phyloP scores from a whole-genome alignment of 805 yeast genomes.

The Saccharomyces eubayanus region DNA sequence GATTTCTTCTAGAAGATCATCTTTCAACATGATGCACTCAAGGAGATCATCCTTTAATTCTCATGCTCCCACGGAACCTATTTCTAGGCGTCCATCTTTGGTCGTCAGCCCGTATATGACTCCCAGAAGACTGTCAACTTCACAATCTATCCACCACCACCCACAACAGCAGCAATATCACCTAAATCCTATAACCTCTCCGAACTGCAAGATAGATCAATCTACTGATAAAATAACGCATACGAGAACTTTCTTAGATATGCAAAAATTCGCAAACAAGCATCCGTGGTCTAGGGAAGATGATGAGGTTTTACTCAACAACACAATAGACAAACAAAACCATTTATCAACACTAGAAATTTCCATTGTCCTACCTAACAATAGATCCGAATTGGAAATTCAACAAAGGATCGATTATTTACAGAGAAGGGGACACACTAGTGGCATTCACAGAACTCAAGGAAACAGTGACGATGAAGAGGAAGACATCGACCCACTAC shows the following conservation, averaged over 20 bases:
- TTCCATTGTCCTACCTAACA: conserved; percentile 59
- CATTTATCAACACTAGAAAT: conserved; percentile 66
- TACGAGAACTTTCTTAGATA: background rate
- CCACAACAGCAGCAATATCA: background rate
- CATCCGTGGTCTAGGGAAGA: conserved; percentile 50
- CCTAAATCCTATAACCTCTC: background rate
- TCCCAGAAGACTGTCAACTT: background rate
- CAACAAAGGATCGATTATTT: conserved; percentile 48
- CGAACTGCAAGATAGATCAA: background rate
- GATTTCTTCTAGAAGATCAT: conserved; percentile 23
- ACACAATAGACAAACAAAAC: conserved; percentile 35
- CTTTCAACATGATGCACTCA: conserved; percentile 22
- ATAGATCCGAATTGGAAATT: conserved; percentile 66
- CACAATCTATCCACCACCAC: background rate
- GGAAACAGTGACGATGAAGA: background rate
- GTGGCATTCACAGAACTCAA: background rate
- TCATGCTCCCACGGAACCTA: background rate
- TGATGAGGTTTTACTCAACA: conserved; percentile 53
- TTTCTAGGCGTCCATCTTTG: background rate
- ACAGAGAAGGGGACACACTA: background rate
- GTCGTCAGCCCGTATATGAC: background rate
- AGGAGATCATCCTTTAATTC: conserved; percentile 22
- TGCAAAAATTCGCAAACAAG: background rate
- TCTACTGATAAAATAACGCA: background rate
- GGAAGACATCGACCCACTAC: background rate